phyloP scores from a whole-genome alignment of 1,284 basidiomycete species.

The Puccinia triticina region DNA sequence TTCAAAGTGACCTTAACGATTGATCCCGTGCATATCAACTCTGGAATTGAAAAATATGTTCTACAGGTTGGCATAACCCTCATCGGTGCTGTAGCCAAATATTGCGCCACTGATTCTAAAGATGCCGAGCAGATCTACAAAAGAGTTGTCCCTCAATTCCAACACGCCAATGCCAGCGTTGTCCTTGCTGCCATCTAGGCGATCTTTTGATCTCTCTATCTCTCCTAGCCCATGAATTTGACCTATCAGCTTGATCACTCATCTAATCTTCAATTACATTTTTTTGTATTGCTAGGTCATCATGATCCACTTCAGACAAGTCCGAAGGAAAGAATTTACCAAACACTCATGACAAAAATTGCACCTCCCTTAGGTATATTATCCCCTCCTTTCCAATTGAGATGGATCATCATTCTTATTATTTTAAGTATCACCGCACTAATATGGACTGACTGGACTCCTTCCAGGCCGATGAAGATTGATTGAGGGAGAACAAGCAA shows the following conservation, averaged over 20 bases:
- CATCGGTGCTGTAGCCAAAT: constrained; percentile 34
- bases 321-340: constrained; percentile 80
- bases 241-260: not conserved
- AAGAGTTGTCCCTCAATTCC: constrained; percentile 83
- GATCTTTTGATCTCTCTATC: constrained; percentile 31
- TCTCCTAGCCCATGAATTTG: too few relatives aligned
- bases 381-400: not conserved
- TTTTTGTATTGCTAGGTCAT: constrained; percentile 70
- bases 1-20: constrained; percentile 85
- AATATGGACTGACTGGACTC: constrained; percentile 16
- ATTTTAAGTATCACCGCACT: not conserved
- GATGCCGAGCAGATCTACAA: constrained; percentile 95
- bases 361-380: constrained; percentile 79
- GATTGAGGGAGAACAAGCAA: constrained; percentile 69
- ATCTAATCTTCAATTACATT: not conserved
- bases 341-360: constrained; percentile 92
- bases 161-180: constrained; percentile 90
- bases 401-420: not conserved
- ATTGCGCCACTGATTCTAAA: constrained; percentile 71
- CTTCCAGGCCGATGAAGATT: not conserved
- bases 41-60: constrained; percentile 71
- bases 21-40: constrained; percentile 81
- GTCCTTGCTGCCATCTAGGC: constrained; percentile 93
- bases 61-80: constrained; percentile 60
- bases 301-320: constrained; percentile 90